A percentile compares a stretch with the other conserved stretches of the same genome.
These are phyloP conservation scores for Rhodotorula mucilaginosa DNA, from an alignment of 1,284 basidiomycete species.

Conservation along the genomic window DNA sequence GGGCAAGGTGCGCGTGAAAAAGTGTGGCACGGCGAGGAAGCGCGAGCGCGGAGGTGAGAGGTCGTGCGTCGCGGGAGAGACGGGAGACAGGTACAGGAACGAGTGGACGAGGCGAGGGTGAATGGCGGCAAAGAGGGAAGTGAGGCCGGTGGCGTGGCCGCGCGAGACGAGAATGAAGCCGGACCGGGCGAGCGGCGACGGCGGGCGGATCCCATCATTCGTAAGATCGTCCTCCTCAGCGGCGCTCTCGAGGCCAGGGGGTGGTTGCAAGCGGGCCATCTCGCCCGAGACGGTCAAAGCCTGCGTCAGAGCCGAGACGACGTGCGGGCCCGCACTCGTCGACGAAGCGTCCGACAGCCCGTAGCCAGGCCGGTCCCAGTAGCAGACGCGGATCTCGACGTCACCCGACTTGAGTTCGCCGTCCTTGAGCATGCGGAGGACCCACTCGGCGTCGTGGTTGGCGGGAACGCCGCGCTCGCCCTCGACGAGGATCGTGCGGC, in stretches of 20 bases:
- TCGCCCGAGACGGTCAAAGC: slow-evolving; percentile 36
- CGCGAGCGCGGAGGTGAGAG: neutral
- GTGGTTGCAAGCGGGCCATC: slow-evolving; percentile 35
- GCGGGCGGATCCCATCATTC: neutral
- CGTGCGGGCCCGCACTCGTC: slow-evolving; percentile 22
- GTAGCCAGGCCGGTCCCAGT: slow-evolving; percentile 40
- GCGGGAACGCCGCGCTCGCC: slow-evolving; percentile 35
- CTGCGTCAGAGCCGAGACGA: slow-evolving; percentile 34
- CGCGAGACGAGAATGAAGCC: slow-evolving; percentile 36
- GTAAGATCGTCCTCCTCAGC: neutral
- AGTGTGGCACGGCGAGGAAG: slow-evolving; percentile 18
- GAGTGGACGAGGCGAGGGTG: slow-evolving; percentile 35
- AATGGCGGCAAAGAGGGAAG: slow-evolving; percentile 35
- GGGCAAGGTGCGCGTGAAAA: slow-evolving; percentile 25
- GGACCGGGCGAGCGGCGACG: slow-evolving; percentile 36
- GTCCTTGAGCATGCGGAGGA: slow-evolving; percentile 37
- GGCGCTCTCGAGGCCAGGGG: slow-evolving; percentile 17
- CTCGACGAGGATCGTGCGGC: slow-evolving; percentile 38
- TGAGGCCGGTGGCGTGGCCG: slow-evolving; percentile 21
- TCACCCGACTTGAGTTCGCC: slow-evolving; percentile 35
- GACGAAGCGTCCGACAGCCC: slow-evolving; percentile 38
- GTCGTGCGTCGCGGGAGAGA: slow-evolving; percentile 19
- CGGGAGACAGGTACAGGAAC: slow-evolving; percentile 34
- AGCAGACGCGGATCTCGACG: slow-evolving; percentile 36
- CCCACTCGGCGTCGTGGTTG: slow-evolving; percentile 28